Conservation (phyloP, 768 basidiomycete genomes). For the Neoboletus magnificus region DNA sequence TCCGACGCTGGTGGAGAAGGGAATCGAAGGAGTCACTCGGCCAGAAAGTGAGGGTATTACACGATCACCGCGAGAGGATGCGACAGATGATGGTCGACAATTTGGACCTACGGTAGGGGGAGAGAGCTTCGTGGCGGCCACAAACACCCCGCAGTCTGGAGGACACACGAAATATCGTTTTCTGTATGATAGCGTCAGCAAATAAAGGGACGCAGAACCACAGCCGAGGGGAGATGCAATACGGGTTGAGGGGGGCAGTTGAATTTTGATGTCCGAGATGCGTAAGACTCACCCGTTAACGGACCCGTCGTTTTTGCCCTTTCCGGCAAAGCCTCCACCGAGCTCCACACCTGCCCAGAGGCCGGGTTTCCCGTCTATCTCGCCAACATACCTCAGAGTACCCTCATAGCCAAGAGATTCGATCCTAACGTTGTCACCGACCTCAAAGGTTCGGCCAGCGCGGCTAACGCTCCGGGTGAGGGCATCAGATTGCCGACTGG, state of each 20-base stretch:
- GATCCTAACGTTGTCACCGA: slow-evolving; percentile 82
- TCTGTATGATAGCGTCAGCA: slow-evolving; percentile 38
- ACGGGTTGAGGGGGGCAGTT: neutral
- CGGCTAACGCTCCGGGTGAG: slow-evolving; percentile 47
- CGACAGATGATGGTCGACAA: slow-evolving; percentile 72
- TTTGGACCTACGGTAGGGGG: slow-evolving; percentile 62
- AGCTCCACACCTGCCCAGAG: slow-evolving; percentile 94
- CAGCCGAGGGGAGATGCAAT: neutral
- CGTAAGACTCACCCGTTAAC: slow-evolving; percentile 71
- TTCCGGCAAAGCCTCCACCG: slow-evolving; percentile 77
- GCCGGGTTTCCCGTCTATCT: slow-evolving; percentile 86
- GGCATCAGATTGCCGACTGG: slow-evolving; percentile 66
- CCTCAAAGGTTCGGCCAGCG: slow-evolving; percentile 48
- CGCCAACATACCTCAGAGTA: slow-evolving; percentile 71
- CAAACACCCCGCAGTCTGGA: slow-evolving; percentile 87
- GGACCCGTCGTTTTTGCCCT: slow-evolving; percentile 93
- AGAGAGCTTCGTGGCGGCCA: slow-evolving; percentile 78
- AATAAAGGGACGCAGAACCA: neutral
- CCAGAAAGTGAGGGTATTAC: slow-evolving; percentile 44
- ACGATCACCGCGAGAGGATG: slow-evolving; percentile 59
- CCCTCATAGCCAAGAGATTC: slow-evolving; percentile 91
- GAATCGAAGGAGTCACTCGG: slow-evolving; percentile 43
- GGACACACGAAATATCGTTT: slow-evolving; percentile 84
- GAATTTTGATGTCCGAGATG: neutral
- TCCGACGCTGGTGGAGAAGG: slow-evolving; percentile 38